Evolutionary conservation across 345 rosid genomes (phyloP), one percentile per base, ranked within the genome.

Genomic region (Toxicodendron radicans): DNA sequence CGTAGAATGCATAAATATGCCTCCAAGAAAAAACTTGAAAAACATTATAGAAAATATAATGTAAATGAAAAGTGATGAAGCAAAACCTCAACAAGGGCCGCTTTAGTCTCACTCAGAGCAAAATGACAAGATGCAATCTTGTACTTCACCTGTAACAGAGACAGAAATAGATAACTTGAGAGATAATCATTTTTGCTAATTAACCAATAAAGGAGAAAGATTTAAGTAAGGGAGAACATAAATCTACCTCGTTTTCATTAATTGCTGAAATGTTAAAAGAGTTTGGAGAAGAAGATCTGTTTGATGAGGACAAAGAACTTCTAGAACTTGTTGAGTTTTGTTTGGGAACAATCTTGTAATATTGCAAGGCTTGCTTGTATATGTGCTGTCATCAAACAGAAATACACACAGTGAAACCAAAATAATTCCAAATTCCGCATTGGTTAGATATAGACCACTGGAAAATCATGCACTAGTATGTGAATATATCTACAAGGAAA

Each of bases 111-210:
- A 75, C 74, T 83, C 41, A 95, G 81, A 41, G 92, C 84, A 82
- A 85, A 85, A 76, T 87, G 91, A 75, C 95, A 93, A n/a, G 97
- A 90, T 6, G 99, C 99, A 77, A 95, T 86, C 87, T 93, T 95
- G 85, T 91, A 91, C 78, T 85, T 91, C 83, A 95, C 97, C 99
- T 95, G 80, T 63, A 58, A 73, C 41, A 33, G 11, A 75, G 7
- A 52, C 59, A 79, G 7, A 18, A 53, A 24, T 4, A 16, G 64
- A 61, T 20, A 72, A n/a, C 59, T 23, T 5, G 16, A 59, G 17
- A 41, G 35, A 58, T 30, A 32, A 24, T 10, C 6, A 14, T 56
- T 58, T 27, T 33, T 12, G 43, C 27, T 23, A 56, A 11, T 27
- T 35, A 24, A 20, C 38, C 65, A 13, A 68, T 12, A 16, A 62